Evolutionary conservation across 768 basidiomycete species (phyloP).

Genomic region (Kondoa malvinella): DNA sequence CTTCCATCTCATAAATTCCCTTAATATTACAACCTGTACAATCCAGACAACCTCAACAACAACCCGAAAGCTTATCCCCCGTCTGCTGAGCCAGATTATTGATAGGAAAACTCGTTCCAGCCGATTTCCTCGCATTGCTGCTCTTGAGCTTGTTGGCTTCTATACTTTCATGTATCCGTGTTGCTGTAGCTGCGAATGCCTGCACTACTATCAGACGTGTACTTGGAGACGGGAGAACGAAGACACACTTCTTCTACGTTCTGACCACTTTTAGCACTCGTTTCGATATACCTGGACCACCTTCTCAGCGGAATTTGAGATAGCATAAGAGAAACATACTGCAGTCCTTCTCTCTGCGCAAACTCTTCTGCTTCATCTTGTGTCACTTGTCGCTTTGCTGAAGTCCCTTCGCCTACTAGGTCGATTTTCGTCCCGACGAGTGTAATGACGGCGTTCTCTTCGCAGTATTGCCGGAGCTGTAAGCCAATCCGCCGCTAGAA

Average conservation of each 20-base stretch:
- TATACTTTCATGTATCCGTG: slow-evolving; percentile 1
- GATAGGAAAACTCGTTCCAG: not conserved
- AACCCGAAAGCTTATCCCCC: not conserved
- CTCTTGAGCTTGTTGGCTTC: not conserved
- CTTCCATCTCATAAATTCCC: too few species aligned
- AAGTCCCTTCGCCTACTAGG: slow-evolving; percentile 59
- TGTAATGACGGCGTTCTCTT: slow-evolving; percentile 97
- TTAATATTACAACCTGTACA: too few species aligned
- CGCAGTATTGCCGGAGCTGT: slow-evolving; percentile 96
- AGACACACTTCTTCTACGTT: slow-evolving; percentile 71
- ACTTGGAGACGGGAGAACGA: not conserved
- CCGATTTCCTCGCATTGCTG: not conserved
- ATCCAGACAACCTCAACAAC: slow-evolving; percentile 4
- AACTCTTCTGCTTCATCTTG: slow-evolving; percentile 81
- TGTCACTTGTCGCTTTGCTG: slow-evolving; percentile 43
- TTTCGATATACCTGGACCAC: too few species aligned
- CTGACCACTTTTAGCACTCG: slow-evolving; percentile 88
- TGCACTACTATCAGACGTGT: not conserved
- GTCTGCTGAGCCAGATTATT: slow-evolving; percentile 1
- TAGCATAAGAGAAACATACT: too few species aligned
- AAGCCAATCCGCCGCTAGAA: slow-evolving; percentile 53
- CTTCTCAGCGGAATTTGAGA: too few species aligned
- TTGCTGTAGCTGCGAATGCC: not conserved
- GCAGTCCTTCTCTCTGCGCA: slow-evolving; percentile 77
- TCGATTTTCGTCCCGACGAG: slow-evolving; percentile 97